Evolutionary conservation across 164 flowering plant genomes (phyloP), one percentile per base, ranked within the genome.

Genomic region (Umbellularia californica): DNA sequence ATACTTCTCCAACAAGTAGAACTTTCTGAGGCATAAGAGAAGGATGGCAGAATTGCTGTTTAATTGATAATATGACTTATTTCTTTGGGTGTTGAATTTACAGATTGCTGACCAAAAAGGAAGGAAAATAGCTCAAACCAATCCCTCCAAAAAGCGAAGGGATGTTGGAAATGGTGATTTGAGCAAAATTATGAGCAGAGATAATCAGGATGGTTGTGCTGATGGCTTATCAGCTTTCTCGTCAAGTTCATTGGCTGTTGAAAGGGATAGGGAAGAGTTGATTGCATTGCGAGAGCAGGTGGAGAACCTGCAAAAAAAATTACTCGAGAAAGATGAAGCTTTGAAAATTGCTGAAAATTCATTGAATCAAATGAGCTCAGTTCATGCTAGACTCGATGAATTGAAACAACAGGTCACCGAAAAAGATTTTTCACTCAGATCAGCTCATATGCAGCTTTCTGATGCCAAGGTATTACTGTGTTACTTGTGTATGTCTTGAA

Each of bases 271-370:
- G 66, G 97, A 90, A 79, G 97, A 90, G 79, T 83, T 93, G 77
- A 78, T 70, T 64, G 60, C 72, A 67, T 76, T 95, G 76, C 85
- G 82, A 72, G 88, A 85, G 70, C 92, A 92, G 81, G 82, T 95
- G 73, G 92, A 88, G 71, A 90, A 87, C 71, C 81, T 95, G 28
- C 90, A 88, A 28, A 86, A 71, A 85, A 86, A 89, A 82, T 35
- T 95, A 72, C 69, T 79, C 28, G 92, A 93, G 79, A 95, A 95
- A 80, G 98, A 93, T 47, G 92, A 92, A 78, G 89, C 86, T 67
- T 74, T 95, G 73, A 89, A 86, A 74, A 82, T 84, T 22, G 85
- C 85, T 19, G 94, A 89, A 76, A 71, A 71, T 11, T 81, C 88
- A 71, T 84, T 81, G 81, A 81, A 79, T 63, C 85, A 90, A 76